A percentile compares a stretch with the other conserved stretches of the same genome.
Conservation (phyloP, 305 asterid genomes). For the Fraxinus albicans region DNA sequence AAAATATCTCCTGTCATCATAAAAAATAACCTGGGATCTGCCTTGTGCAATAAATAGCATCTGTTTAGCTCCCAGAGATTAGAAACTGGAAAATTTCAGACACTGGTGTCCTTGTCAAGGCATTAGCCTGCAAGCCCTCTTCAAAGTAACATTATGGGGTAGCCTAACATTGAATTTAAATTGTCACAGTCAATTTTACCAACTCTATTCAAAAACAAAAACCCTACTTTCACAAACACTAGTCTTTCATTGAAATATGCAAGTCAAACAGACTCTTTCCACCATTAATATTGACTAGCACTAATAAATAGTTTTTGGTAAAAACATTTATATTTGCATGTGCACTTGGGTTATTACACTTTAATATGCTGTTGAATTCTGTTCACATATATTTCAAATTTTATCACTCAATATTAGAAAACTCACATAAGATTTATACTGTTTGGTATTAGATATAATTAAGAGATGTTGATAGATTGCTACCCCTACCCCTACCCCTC, state of each 20-base stretch:
- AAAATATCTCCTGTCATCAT: neutral
- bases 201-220: neutral
- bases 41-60: neutral
- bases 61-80: neutral
- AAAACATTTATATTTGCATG: constrained; percentile 6
- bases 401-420: neutral
- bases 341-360: neutral
- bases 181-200: neutral
- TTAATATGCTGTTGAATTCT: neutral
- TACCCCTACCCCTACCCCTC: neutral
- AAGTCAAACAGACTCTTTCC: neutral
- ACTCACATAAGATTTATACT: neutral
- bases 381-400: neutral
- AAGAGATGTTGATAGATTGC: neutral
- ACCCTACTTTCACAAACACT: constrained; percentile 17
- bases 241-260: neutral
- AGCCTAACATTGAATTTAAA: constrained; percentile 2
- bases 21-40: neutral
- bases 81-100: constrained; percentile 6
- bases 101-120: neutral
- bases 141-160: neutral
- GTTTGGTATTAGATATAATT: too few relatives aligned
- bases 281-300: constrained; percentile 1
- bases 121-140: constrained; percentile 3
- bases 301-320: constrained; percentile 20